A percentile compares a stretch with the other conserved stretches of the same genome.
These are phyloP conservation scores for Coniferiporia sulphurascens DNA, from an alignment of 1,284 basidiomycete genomes.

Conservation along the genomic window DNA sequence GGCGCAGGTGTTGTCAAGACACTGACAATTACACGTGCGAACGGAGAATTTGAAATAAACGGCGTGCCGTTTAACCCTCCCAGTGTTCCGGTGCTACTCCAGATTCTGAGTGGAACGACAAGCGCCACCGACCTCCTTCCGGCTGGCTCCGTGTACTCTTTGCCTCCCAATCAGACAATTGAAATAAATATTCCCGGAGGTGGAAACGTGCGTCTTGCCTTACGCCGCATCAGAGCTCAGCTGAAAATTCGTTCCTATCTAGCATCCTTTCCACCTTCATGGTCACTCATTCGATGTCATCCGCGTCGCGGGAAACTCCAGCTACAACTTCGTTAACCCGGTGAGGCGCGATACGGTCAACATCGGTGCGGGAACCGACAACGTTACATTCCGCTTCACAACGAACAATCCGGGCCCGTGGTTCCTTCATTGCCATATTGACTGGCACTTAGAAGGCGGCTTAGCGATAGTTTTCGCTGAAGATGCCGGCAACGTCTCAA, in stretches of 20 bases:
- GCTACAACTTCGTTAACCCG: constrained; percentile 31
- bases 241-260: not conserved
- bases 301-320: constrained; percentile 25
- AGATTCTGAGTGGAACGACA: constrained; percentile 32
- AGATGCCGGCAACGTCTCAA: constrained; percentile 18
- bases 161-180: constrained; percentile 30
- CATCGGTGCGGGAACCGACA: constrained; percentile 27
- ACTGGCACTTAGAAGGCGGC: constrained; percentile 19
- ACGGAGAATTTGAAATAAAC: constrained; percentile 31
- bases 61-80: constrained; percentile 26
- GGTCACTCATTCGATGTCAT: constrained; percentile 28
- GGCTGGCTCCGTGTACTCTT: constrained; percentile 26
- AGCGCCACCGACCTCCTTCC: constrained; percentile 29
- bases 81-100: constrained; percentile 32
- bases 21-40: constrained; percentile 8
- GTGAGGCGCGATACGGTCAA: constrained; percentile 29
- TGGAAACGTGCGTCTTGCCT: not conserved
- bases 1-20: constrained; percentile 28
- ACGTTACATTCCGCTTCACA: constrained; percentile 28
- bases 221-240: not conserved
- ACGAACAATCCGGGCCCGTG: constrained; percentile 18
- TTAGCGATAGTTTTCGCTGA: constrained; percentile 17
- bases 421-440: constrained; percentile 19
- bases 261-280: constrained; percentile 7
- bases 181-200: constrained; percentile 30